Conservation (phyloP, 2,329 filamentous ascomycete genomes). For the Paecilomyces sp. region DNA sequence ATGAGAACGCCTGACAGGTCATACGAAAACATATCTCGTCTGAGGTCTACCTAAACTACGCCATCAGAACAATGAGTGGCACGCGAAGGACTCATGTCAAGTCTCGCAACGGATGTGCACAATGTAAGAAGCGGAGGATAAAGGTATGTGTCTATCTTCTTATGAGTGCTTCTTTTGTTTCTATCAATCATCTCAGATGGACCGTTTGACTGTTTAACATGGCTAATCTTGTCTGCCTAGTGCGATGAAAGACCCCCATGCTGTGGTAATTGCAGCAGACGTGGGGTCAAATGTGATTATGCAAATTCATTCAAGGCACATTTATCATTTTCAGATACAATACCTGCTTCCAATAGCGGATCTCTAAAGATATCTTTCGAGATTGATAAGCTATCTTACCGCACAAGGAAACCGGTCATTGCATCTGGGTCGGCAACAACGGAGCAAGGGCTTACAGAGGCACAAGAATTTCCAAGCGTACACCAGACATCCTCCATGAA, state of each 20-base stretch:
- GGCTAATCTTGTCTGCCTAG: conserved; percentile 2
- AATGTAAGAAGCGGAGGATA: conserved; percentile 5
- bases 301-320: conserved; percentile 2
- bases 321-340: background rate
- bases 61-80: background rate
- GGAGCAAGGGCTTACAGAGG: background rate
- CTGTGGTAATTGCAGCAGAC: conserved; percentile 5
- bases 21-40: background rate
- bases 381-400: background rate
- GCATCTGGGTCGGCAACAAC: background rate
- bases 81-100: conserved; percentile 5
- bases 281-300: conserved; percentile 6
- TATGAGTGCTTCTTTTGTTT: background rate
- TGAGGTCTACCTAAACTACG: background rate
- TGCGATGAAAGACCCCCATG: conserved; percentile 5
- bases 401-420: background rate
- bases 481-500: background rate
- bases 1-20: background rate
- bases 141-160: background rate
- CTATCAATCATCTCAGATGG: background rate
- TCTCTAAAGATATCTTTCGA: background rate
- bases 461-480: background rate
- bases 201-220: background rate
- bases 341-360: conserved; percentile 1
- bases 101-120: conserved; percentile 5